Conservation (phyloP, 2,329 filamentous ascomycete genomes). For the Helotiales sp. region DNA sequence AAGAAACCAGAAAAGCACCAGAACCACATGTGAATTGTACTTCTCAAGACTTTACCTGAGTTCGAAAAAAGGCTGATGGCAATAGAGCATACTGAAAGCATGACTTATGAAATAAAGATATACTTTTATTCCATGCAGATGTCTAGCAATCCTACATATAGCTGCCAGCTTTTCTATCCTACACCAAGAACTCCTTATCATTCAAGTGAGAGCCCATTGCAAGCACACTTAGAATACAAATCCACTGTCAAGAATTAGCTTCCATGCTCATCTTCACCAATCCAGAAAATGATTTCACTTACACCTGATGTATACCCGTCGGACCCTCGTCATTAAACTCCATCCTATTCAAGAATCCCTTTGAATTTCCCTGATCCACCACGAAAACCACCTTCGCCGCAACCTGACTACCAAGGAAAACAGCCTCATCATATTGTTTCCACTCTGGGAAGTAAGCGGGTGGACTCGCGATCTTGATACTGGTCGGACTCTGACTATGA, state of each 20-base stretch:
- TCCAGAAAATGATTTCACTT: too few relatives aligned
- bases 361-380: constrained; percentile 59
- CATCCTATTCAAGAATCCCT: constrained; percentile 66
- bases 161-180: constrained; percentile 7
- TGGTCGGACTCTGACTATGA: constrained; percentile 68
- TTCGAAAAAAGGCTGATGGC: too few relatives aligned
- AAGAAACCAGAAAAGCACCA: too few relatives aligned
- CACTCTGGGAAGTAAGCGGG: constrained; percentile 74
- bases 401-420: constrained; percentile 71
- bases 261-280: not conserved
- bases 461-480: constrained; percentile 63
- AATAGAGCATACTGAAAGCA: too few relatives aligned
- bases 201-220: not conserved
- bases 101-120: constrained; percentile 8
- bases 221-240: constrained; percentile 8
- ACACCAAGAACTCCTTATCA: constrained; percentile 4
- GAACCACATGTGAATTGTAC: too few relatives aligned
- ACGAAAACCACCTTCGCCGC: constrained; percentile 72
- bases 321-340: constrained; percentile 38
- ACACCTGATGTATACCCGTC: constrained; percentile 37
- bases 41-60: too few relatives aligned
- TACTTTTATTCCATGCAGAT: constrained; percentile 7
- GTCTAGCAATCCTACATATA: constrained; percentile 1
- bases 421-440: constrained; percentile 57
- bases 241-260: constrained; percentile 8